Evolutionary conservation across 148 eudicot species (phyloP).

Genomic region (Salicornia ramosissima): DNA sequence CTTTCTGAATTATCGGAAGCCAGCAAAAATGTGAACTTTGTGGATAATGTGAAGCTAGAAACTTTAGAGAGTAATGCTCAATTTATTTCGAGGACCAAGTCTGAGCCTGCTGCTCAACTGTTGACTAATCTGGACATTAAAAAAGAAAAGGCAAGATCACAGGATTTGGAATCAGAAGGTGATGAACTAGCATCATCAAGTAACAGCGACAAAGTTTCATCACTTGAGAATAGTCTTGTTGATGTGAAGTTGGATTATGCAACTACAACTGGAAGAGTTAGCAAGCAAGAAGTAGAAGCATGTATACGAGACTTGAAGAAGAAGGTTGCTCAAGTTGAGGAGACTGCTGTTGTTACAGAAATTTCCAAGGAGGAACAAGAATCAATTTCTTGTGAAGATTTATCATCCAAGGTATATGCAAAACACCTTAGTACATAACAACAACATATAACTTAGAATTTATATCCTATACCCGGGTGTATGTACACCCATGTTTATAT

Average conservation of each 20-base stretch:
- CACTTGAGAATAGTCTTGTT: not conserved
- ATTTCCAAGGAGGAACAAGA: slow-evolving; percentile 19
- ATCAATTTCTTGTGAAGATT: not conserved
- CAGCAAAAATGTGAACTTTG: slow-evolving; percentile 18
- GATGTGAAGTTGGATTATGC: slow-evolving; percentile 9
- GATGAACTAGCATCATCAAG: slow-evolving; percentile 21
- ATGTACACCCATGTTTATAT: no score
- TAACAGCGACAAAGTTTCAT: slow-evolving; percentile 11
- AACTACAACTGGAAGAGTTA: slow-evolving; percentile 10
- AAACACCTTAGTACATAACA: no score
- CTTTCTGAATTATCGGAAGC: slow-evolving; percentile 41
- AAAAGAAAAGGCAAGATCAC: slow-evolving; percentile 21
- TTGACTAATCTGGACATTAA: slow-evolving; percentile 7
- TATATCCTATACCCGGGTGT: no score
- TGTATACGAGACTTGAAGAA: slow-evolving; percentile 3
- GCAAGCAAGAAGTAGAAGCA: slow-evolving; percentile 7
- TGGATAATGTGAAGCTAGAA: slow-evolving; percentile 6
- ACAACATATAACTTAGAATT: no score
- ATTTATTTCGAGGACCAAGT: slow-evolving; percentile 9
- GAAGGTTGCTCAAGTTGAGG: slow-evolving; percentile 15
- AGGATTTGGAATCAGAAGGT: slow-evolving; percentile 21
- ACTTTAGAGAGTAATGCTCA: slow-evolving; percentile 12
- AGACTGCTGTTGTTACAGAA: slow-evolving; percentile 19
- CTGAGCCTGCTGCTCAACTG: slow-evolving; percentile 10
- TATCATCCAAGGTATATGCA: slow-evolving; percentile 6